Evolutionary conservation across 2,329 filamentous ascomycete genomes (phyloP), one percentile per base, ranked within the genome.

Genomic region (Coniochaeta sp.): DNA sequence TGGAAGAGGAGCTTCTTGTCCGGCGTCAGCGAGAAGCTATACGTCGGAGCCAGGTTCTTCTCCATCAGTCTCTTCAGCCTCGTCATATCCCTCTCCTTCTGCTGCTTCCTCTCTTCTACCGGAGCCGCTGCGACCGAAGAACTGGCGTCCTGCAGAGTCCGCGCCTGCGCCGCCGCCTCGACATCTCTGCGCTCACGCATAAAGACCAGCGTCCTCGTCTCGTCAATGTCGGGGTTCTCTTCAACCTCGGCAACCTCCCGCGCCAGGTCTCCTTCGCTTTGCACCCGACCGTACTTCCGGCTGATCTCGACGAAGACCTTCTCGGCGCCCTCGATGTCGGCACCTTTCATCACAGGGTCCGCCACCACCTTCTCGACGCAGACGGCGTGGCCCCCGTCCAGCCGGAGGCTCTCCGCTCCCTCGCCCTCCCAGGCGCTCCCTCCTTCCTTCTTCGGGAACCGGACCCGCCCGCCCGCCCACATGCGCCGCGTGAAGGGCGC

Each of bases 391-490:
- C 73, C 59, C 3, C 75, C 73, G 58, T 81, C 74, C 3, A 83
- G 64, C 6, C 61, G 50, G 61, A 83, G 57, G 17, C 62, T 60
- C 1, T n/a, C 8, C 6, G 19, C 28, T 7, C 28, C 22, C 12
- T 17, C 12, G 16, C 24, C 26, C n/a, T n/a, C n/a, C 47, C 42
- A 47, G 12, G 28, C 52, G 16, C 52, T 28, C 10, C 17, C 54
- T 32, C 30, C 30, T 4, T 32, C 9, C 30, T 16, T n/a, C 30
- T 30, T 34, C 19, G 74, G 72, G 65, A 90, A 89, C 1, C 70
- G 70, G 9, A 97, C 74, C 44, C 81, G 81, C 0, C 93, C 95
- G 34, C 93, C 92, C 16, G 90, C 91, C 95, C 95, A 99, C 77
- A 99, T 85, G 19, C 95, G 86, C 24, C 90, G 83, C 57, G 81